Percentiles rank a stretch among this genome's conserved stretches.
These are phyloP conservation scores for Hibiscus syriacus DNA, from an alignment of 345 rosid species.

Conservation along the genomic window DNA sequence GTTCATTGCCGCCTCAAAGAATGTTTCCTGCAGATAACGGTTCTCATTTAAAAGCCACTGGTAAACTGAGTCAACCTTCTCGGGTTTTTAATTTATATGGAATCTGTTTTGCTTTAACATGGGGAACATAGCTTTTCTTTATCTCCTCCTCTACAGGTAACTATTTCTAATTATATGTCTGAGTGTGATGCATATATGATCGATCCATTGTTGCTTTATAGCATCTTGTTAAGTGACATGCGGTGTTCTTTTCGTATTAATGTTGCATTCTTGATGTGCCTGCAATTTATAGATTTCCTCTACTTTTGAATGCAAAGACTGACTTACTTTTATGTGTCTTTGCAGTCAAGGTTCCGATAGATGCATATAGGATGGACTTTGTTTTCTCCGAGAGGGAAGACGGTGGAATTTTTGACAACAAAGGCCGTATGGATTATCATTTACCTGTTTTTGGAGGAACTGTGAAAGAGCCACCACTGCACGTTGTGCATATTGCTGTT, in stretches of 20 bases:
- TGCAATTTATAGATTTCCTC: background rate
- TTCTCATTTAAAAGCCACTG: constrained; percentile 53
- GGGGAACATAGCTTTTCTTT: background rate
- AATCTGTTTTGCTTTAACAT: background rate
- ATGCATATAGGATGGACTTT: constrained; percentile 89
- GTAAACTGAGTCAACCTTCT: constrained; percentile 27
- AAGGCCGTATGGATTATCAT: no score
- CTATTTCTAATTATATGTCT: background rate
- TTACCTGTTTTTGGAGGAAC: no score
- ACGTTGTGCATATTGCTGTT: constrained; percentile 84
- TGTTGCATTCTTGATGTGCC: no score
- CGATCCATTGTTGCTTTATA: background rate
- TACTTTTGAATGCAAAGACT: background rate
- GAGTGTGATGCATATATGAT: background rate
- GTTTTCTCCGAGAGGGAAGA: no score
- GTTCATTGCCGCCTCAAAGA: constrained; percentile 74
- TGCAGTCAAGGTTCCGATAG: constrained; percentile 83
- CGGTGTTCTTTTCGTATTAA: background rate
- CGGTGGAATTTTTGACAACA: no score
- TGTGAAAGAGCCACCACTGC: constrained; percentile 76
- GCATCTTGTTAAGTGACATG: background rate
- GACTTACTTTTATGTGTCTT: constrained; percentile 16
- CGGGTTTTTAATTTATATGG: background rate
- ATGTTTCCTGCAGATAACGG: constrained; percentile 57
- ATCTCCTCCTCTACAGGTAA: no score